Percentiles rank a stretch among this genome's conserved stretches.
Evolutionary conservation across 2,329 filamentous ascomycete species (phyloP).

Genomic region (Camillea tinctor): DNA sequence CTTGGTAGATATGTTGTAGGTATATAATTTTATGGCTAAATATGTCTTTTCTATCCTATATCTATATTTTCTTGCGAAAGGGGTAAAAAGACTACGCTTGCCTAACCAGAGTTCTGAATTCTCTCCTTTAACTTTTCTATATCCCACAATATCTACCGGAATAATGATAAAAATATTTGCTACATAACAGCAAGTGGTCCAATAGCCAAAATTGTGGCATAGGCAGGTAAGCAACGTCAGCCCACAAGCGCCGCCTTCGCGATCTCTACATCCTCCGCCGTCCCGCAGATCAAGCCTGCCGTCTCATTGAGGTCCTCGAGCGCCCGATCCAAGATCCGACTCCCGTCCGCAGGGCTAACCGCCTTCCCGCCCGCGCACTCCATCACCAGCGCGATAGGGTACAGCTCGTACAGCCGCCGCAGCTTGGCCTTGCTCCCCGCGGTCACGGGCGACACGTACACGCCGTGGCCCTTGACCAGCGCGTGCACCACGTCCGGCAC

Average conservation of each 20-base stretch:
- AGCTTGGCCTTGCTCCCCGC: slow-evolving; percentile 53
- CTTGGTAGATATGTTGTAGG: too few relatives aligned
- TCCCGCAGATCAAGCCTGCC: slow-evolving; percentile 51
- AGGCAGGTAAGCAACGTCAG: neutral
- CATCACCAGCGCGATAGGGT: slow-evolving; percentile 57
- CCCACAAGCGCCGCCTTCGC: neutral
- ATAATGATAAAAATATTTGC: too few relatives aligned
- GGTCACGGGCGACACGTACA: slow-evolving; percentile 60
- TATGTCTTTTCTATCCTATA: too few relatives aligned
- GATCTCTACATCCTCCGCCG: slow-evolving; percentile 43
- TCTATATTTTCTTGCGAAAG: too few relatives aligned
- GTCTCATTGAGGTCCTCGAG: slow-evolving; percentile 47
- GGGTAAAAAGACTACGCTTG: too few relatives aligned
- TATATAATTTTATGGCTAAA: too few relatives aligned
- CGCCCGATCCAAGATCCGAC: slow-evolving; percentile 38
- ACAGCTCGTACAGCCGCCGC: slow-evolving; percentile 57
- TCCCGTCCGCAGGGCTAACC: slow-evolving; percentile 46
- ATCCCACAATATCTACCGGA: too few relatives aligned
- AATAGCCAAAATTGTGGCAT: too few relatives aligned
- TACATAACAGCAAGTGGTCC: too few relatives aligned
- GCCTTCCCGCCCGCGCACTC: slow-evolving; percentile 60
- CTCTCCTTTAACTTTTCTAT: too few relatives aligned
- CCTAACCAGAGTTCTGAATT: too few relatives aligned
- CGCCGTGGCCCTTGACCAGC: slow-evolving; percentile 59
- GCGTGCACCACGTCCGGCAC: slow-evolving; percentile 61